Conservation (phyloP, 2,329 filamentous ascomycete species). For the Drechslera avenae region DNA sequence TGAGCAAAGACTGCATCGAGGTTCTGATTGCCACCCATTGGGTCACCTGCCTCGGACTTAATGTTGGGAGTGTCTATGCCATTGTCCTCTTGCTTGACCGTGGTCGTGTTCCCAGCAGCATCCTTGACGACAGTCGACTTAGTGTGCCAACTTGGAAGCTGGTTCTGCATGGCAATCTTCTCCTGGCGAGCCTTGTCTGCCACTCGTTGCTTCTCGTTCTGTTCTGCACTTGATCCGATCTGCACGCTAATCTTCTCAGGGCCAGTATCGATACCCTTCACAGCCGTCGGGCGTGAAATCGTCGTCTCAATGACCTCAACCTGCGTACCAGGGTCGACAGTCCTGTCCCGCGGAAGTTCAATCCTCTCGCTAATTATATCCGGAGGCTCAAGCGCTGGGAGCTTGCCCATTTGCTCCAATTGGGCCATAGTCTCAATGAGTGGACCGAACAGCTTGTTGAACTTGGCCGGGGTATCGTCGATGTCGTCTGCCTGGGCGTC, state of each 20-base stretch:
- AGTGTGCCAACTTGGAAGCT: constrained; percentile 72
- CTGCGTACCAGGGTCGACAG: constrained; percentile 65
- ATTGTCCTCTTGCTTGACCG: constrained; percentile 47
- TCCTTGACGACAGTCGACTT: constrained; percentile 66
- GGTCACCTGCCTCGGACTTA: constrained; percentile 54
- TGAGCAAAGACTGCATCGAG: constrained; percentile 72
- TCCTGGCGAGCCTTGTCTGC: constrained; percentile 69
- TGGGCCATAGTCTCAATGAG: constrained; percentile 65
- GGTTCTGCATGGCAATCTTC: constrained; percentile 70
- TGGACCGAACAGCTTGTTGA: constrained; percentile 81
- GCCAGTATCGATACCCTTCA: constrained; percentile 69
- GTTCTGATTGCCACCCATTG: constrained; percentile 58
- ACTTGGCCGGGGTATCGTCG: constrained; percentile 51
- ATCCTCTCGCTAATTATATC: constrained; percentile 67
- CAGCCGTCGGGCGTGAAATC: constrained; percentile 66
- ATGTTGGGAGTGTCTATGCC: constrained; percentile 42
- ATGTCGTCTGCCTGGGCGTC: constrained; percentile 36
- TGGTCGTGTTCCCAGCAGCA: constrained; percentile 53
- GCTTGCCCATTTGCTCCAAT: constrained; percentile 76
- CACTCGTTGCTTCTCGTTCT: constrained; percentile 68
- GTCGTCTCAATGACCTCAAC: constrained; percentile 63
- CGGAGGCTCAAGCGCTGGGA: constrained; percentile 76
- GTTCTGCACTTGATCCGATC: constrained; percentile 69
- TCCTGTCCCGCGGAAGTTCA: constrained; percentile 69
- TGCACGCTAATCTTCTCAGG: constrained; percentile 72